Evolutionary conservation across 1,284 basidiomycete species (phyloP).

Genomic region (Ceratobasidium sp.): DNA sequence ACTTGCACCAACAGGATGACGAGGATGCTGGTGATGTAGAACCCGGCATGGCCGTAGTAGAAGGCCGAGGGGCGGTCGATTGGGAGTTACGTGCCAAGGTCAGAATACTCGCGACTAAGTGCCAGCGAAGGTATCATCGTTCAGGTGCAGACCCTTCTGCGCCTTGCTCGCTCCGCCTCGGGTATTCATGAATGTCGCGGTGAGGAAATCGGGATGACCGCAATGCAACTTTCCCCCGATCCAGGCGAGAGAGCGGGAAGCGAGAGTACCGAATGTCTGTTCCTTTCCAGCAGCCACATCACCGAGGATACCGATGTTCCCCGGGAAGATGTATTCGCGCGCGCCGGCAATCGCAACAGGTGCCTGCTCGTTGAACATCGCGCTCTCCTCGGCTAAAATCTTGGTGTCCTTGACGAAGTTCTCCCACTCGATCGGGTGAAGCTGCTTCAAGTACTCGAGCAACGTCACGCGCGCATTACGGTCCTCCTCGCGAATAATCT

Average conservation of each 20-base stretch:
- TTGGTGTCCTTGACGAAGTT: slow-evolving; percentile 99
- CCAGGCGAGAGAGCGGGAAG: slow-evolving; percentile 94
- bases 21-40: slow-evolving; percentile 99
- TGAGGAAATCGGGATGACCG: slow-evolving; percentile 98
- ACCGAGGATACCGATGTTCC: slow-evolving; percentile 99
- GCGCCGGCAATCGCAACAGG: slow-evolving; percentile 98
- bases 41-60: slow-evolving; percentile 99
- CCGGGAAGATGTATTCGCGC: slow-evolving; percentile 99
- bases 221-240: slow-evolving; percentile 99
- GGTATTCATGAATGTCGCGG: slow-evolving; percentile 98
- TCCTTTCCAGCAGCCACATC: slow-evolving; percentile 99
- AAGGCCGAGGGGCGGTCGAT: slow-evolving; percentile 99
- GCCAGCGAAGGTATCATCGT: slow-evolving; percentile 99
- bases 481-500: slow-evolving; percentile 97
- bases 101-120: slow-evolving; percentile 99
- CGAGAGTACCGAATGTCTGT: slow-evolving; percentile 98
- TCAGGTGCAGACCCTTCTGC: slow-evolving; percentile 97
- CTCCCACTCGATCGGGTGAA: slow-evolving; percentile 99
- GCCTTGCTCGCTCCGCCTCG: slow-evolving; percentile 99
- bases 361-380: slow-evolving; percentile 84
- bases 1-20: slow-evolving; percentile 95
- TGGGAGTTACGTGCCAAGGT: slow-evolving; percentile 98
- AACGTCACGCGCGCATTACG: slow-evolving; percentile 95
- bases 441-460: slow-evolving; percentile 97
- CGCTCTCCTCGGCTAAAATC: slow-evolving; percentile 96